A percentile compares a stretch with the other conserved stretches of the same genome.
phyloP scores from a whole-genome alignment of 331 rosid species.

The Spiraea crenata region DNA sequence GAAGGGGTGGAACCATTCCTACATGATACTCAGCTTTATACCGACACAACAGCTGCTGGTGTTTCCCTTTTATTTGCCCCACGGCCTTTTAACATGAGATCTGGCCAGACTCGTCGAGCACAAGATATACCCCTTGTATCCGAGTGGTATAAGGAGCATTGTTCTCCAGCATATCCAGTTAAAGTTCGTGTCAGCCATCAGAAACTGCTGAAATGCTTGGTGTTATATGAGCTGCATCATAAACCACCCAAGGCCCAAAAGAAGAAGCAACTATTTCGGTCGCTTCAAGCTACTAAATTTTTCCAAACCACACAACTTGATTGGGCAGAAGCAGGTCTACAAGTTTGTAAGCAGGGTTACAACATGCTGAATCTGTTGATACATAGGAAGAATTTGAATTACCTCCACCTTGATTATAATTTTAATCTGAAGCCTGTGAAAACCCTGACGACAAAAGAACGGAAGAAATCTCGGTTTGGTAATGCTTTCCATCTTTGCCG shows the following conservation, averaged over 20 bases:
- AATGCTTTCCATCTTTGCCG: slow-evolving; percentile 99
- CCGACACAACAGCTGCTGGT: slow-evolving; percentile 98
- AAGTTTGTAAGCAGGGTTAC: slow-evolving; percentile 96
- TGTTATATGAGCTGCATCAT: slow-evolving; percentile 91
- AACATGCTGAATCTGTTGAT: slow-evolving; percentile 93
- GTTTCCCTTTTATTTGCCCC: slow-evolving; percentile 88
- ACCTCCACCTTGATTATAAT: slow-evolving; percentile 97
- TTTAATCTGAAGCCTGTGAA: slow-evolving; percentile 96
- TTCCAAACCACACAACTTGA: slow-evolving; percentile 96
- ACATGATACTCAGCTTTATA: slow-evolving; percentile 82
- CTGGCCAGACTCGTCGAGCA: slow-evolving; percentile 86
- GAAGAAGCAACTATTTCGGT: slow-evolving; percentile 81
- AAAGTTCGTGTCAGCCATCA: slow-evolving; percentile 96
- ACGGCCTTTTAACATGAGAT: slow-evolving; percentile 94
- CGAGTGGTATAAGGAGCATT: slow-evolving; percentile 97
- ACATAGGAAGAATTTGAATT: slow-evolving; percentile 91
- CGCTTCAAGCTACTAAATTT: slow-evolving; percentile 92
- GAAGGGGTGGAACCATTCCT: slow-evolving; percentile 90
- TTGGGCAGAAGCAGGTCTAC: slow-evolving; percentile 99
- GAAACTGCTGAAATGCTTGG: slow-evolving; percentile 87
- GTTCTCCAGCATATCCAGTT: slow-evolving; percentile 95
- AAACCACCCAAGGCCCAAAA: slow-evolving; percentile 97
- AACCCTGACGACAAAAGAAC: slow-evolving; percentile 90
- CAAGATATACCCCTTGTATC: slow-evolving; percentile 94
- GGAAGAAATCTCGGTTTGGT: slow-evolving; percentile 96